phyloP scores from a whole-genome alignment of 176 grass and related monocot genomes.

The Triticum urartu region DNA sequence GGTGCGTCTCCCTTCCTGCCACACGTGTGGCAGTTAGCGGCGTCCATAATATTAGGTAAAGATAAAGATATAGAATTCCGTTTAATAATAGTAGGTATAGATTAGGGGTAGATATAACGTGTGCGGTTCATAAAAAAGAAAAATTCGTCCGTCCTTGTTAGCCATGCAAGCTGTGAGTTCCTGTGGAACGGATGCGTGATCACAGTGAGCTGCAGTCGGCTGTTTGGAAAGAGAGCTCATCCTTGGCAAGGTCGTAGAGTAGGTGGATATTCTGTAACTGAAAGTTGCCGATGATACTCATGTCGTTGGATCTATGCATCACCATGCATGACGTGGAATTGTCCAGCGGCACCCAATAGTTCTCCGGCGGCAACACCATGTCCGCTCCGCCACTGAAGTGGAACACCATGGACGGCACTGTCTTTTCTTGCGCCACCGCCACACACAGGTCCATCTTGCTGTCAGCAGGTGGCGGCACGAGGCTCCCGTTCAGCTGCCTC shows the following conservation, averaged over 20 bases:
- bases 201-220: too few species aligned
- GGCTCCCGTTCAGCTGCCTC: constrained; percentile 2
- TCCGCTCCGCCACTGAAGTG: neutral
- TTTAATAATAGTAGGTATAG: too few species aligned
- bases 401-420: constrained; percentile 2
- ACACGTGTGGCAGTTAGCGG: too few species aligned
- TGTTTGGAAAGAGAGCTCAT: too few species aligned
- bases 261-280: constrained; percentile 20
- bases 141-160: too few species aligned
- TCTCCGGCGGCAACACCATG: neutral
- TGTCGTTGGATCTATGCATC: fast-evolving
- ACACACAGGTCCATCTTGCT: neutral
- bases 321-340: constrained; percentile 10
- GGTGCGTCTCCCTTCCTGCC: too few species aligned
- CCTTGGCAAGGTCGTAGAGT: constrained; percentile 11
- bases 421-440: neutral
- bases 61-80: too few species aligned
- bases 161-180: too few species aligned
- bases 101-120: too few species aligned
- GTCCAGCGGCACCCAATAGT: neutral
- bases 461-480: neutral
- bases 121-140: too few species aligned
- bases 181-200: too few species aligned
- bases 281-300: constrained; percentile 7
- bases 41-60: too few species aligned